Conservation (phyloP, 352 stramenopile genomes). For the Phytophthora pluvialis region DNA sequence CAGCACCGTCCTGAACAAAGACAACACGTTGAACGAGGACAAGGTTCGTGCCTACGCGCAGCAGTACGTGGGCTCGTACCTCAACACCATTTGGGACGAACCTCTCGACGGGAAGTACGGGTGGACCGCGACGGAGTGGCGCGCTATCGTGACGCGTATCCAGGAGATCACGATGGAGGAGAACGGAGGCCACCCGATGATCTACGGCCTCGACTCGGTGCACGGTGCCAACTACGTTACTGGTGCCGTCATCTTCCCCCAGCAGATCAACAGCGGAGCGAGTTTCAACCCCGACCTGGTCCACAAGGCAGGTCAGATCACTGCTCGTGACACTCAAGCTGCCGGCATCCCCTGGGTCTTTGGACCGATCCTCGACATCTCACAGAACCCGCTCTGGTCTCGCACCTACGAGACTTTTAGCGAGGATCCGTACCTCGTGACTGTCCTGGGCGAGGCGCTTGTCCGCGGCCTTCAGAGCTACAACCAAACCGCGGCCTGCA, state of each 20-base stretch:
- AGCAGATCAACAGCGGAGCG: conserved; percentile 88
- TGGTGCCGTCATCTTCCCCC: conserved; percentile 78
- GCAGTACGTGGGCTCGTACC: conserved; percentile 83
- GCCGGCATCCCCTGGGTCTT: conserved; percentile 91
- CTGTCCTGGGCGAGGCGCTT: conserved; percentile 73
- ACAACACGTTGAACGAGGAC: conserved; percentile 59
- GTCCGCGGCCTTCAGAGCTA: conserved; percentile 80
- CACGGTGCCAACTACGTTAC: conserved; percentile 88
- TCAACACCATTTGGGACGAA: conserved; percentile 78
- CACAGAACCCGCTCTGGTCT: conserved; percentile 84
- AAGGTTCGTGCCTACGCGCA: conserved; percentile 62
- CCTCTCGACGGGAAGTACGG: conserved; percentile 45
- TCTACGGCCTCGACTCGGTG: conserved; percentile 91
- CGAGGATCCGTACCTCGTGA: conserved; percentile 83
- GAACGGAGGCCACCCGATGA: conserved; percentile 59
- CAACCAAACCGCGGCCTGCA: conserved; percentile 70
- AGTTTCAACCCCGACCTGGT: conserved; percentile 86
- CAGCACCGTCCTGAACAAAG: conserved; percentile 64
- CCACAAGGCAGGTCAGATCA: conserved; percentile 66
- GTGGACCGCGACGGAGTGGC: conserved; percentile 71
- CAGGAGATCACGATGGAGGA: conserved; percentile 80
- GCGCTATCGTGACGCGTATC: conserved; percentile 63
- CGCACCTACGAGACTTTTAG: conserved; percentile 94
- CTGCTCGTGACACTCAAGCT: conserved; percentile 80
- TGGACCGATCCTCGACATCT: conserved; percentile 81